A percentile compares a stretch with the other conserved stretches of the same genome.
Evolutionary conservation across 306 rosid genomes (phyloP).

Genomic region (Prunus mongolica): DNA sequence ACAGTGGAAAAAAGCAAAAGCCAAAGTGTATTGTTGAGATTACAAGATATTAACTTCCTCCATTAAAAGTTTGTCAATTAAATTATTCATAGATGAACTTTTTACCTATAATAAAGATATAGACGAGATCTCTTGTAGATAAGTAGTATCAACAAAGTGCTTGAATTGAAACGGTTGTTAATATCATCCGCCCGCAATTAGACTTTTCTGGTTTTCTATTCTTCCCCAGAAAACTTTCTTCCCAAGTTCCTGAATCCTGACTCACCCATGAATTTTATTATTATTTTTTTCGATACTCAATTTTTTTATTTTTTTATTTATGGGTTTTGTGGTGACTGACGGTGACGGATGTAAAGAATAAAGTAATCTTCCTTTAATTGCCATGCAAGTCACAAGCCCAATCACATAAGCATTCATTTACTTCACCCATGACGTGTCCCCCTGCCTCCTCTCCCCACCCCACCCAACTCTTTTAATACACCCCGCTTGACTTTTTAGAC

Average conservation of each 20-base stretch:
- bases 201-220: neutral
- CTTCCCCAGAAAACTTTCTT: neutral
- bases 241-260: neutral
- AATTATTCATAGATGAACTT: too few species aligned
- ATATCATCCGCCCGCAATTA: neutral
- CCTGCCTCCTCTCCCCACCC: too few species aligned
- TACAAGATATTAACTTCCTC: neutral
- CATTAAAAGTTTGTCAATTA: neutral
- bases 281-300: neutral
- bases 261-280: neutral
- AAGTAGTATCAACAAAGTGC: too few species aligned
- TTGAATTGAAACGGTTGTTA: too few species aligned
- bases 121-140: too few species aligned
- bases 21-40: neutral
- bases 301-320: neutral
- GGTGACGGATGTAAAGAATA: too few species aligned
- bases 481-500: neutral
- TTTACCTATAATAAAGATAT: too few species aligned
- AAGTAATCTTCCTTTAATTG: neutral
- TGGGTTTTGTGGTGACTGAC: too few species aligned
- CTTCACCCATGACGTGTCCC: constrained; percentile 22
- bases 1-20: neutral
- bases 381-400: constrained; percentile 6
- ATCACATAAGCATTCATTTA: neutral
- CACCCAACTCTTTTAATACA: neutral